Percentiles rank a stretch among this genome's conserved stretches.
Conservation (phyloP, 1,139 yeast species). For the Protomyces pachydermus region DNA sequence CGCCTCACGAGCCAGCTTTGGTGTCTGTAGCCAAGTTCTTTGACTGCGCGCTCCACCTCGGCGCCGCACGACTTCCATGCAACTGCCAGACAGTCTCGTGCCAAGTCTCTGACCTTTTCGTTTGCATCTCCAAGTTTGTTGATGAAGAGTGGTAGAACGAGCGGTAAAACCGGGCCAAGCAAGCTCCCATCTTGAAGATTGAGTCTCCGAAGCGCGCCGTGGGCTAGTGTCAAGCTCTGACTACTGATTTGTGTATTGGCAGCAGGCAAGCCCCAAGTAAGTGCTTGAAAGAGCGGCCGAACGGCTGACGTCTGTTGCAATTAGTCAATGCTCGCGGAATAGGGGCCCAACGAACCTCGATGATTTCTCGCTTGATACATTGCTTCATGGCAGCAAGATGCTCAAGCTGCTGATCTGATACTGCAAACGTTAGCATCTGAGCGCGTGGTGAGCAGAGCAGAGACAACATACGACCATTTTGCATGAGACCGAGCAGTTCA, state of each 20-base stretch:
- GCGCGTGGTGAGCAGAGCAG: not conserved
- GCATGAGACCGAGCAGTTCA: slow-evolving; percentile 18
- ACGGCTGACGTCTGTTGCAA: slow-evolving; percentile 8
- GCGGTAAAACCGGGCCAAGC: slow-evolving; percentile 48
- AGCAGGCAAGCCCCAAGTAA: slow-evolving; percentile 6
- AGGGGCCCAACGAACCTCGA: slow-evolving; percentile 2
- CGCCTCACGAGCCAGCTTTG: slow-evolving; percentile 44
- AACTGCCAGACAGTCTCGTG: slow-evolving; percentile 57
- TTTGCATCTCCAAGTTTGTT: slow-evolving; percentile 51
- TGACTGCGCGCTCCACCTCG: slow-evolving; percentile 50
- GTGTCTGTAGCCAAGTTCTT: slow-evolving; percentile 51
- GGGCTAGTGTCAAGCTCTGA: slow-evolving; percentile 51
- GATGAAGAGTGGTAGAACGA: slow-evolving; percentile 56
- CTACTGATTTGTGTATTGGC: slow-evolving; percentile 29
- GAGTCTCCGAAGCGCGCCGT: slow-evolving; percentile 71
- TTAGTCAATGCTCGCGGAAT: not conserved
- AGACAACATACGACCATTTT: slow-evolving; percentile 4
- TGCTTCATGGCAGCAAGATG: slow-evolving; percentile 12
- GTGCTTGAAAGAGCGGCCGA: slow-evolving; percentile 14
- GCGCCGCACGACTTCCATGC: slow-evolving; percentile 62
- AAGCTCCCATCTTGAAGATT: slow-evolving; percentile 64
- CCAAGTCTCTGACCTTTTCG: slow-evolving; percentile 46
- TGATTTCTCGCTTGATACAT: slow-evolving; percentile 17
- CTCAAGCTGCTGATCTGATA: slow-evolving; percentile 1
- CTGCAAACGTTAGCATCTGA: not conserved